Conservation (phyloP, 768 basidiomycete genomes). For the Steccherinum ochraceum region DNA sequence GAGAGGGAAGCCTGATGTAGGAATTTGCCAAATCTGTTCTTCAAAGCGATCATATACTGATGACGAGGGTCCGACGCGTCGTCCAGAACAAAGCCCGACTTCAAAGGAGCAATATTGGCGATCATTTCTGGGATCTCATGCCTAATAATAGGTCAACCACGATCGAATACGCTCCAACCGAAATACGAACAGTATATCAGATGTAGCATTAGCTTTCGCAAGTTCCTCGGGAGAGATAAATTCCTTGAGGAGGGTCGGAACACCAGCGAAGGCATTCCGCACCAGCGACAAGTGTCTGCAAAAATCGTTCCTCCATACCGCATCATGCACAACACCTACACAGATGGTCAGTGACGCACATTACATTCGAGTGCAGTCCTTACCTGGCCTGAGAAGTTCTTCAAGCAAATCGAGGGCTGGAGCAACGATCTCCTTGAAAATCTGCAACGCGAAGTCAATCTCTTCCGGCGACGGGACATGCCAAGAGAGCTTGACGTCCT, state of each 20-base stretch:
- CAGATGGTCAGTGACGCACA: not conserved
- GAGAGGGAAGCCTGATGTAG: slow-evolving; percentile 66
- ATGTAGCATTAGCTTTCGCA: slow-evolving; percentile 36
- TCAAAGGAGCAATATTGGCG: slow-evolving; percentile 51
- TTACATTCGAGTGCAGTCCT: slow-evolving; percentile 20
- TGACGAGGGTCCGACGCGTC: slow-evolving; percentile 62
- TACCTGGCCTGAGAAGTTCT: slow-evolving; percentile 46
- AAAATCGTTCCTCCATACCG: slow-evolving; percentile 79
- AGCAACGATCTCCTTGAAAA: slow-evolving; percentile 62
- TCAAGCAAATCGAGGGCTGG: slow-evolving; percentile 57
- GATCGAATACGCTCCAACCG: not conserved
- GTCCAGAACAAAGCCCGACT: slow-evolving; percentile 60
- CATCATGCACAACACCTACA: slow-evolving; percentile 46
- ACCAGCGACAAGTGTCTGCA: slow-evolving; percentile 75
- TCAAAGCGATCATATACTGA: slow-evolving; percentile 50
- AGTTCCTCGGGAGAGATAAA: slow-evolving; percentile 44
- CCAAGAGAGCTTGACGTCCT: slow-evolving; percentile 75
- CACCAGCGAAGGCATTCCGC: slow-evolving; percentile 68
- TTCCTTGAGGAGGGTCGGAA: slow-evolving; percentile 60
- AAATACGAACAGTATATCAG: slow-evolving; percentile 59
- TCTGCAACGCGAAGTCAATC: slow-evolving; percentile 63
- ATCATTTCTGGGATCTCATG: slow-evolving; percentile 78
- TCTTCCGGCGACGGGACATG: slow-evolving; percentile 69
- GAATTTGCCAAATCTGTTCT: slow-evolving; percentile 58
- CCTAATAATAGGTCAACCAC: slow-evolving; percentile 27